phyloP scores from a whole-genome alignment of 768 basidiomycete species.

The Termitomyces sp. region DNA sequence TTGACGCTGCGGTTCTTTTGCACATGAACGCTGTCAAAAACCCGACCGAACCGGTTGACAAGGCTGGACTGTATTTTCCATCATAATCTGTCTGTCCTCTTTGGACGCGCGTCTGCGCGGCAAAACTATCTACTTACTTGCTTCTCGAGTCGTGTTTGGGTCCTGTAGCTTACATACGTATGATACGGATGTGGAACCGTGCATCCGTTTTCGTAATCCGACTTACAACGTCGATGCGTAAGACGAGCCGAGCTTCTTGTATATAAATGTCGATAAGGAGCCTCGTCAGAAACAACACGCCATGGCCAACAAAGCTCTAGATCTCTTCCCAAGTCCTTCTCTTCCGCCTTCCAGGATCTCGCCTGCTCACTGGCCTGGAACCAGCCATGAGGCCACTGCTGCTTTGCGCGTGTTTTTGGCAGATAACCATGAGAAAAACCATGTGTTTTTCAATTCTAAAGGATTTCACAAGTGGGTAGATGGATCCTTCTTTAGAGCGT shows the following conservation, averaged over 20 bases:
- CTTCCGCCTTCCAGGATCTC: slow-evolving; percentile 18
- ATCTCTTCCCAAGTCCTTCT: slow-evolving; percentile 15
- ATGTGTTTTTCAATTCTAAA: slow-evolving; percentile 46
- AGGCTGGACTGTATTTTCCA: no score
- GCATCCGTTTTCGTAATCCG: neutral
- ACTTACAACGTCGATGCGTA: neutral
- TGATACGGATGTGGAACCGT: neutral
- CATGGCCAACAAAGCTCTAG: neutral
- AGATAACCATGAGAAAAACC: slow-evolving; percentile 48
- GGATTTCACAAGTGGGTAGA: slow-evolving; percentile 30
- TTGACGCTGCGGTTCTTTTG: no score
- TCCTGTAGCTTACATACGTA: no score
- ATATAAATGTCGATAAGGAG: neutral
- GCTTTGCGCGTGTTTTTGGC: slow-evolving; percentile 35
- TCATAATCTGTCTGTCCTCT: no score
- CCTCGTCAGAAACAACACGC: neutral
- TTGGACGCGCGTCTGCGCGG: no score
- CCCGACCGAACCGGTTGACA: no score
- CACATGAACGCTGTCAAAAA: no score
- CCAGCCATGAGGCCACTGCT: slow-evolving; percentile 30
- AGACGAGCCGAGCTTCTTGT: neutral
- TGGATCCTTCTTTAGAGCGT: slow-evolving; percentile 19
- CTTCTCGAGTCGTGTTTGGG: no score
- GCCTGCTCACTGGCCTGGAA: slow-evolving; percentile 30
- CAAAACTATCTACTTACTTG: no score